Evolutionary conservation across 345 rosid species (phyloP), one percentile per base, ranked within the genome.

Genomic region (Viola odorata): DNA sequence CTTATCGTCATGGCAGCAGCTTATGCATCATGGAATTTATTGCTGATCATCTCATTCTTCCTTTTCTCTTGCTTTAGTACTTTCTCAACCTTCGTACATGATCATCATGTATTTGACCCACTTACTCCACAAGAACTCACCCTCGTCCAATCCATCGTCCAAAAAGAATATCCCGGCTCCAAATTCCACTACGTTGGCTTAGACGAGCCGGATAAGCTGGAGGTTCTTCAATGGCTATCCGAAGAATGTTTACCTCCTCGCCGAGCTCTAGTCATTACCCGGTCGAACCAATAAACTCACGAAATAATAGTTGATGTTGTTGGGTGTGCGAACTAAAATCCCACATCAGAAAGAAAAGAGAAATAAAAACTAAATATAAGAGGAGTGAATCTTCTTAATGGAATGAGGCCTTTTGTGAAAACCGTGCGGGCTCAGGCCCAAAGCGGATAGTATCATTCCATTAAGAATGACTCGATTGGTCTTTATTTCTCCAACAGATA

Each of bases 161-260:
- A 16, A 7, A 37, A 66, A 10, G 37, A 66, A 4, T 60, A 56
- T 39, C 54, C 72, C 38, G 3, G 14, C 59, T 16, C 70, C 2
- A 51, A 42, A 49, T 75, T 79, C 73, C 80, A 75, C 0, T 72
- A 79, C 7, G 75, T 67, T 13, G 77, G 69, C 9, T 54, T 79
- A 13, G 75, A 75, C 44, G 78, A 75, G 41, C 80, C 75, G 1
- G 78, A 75, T 8, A 79, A 79, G 57, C 49, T 60, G 1, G 3
- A 8, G 7, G 15, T 79, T 12, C 60, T 58, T 1, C 57, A 67
- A 7, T 69, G 80, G 78, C 55, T 73, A 5, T 61, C 74, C 13
- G 54, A 58, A 3, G 61, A 72, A 9, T 37, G 8, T 0, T 1
- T 57, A 32, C 69, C 67, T 11, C 76, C 72, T 16, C 78, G 83